Conservation (phyloP, 208 protist species). For the Leishmania arabica region DNA sequence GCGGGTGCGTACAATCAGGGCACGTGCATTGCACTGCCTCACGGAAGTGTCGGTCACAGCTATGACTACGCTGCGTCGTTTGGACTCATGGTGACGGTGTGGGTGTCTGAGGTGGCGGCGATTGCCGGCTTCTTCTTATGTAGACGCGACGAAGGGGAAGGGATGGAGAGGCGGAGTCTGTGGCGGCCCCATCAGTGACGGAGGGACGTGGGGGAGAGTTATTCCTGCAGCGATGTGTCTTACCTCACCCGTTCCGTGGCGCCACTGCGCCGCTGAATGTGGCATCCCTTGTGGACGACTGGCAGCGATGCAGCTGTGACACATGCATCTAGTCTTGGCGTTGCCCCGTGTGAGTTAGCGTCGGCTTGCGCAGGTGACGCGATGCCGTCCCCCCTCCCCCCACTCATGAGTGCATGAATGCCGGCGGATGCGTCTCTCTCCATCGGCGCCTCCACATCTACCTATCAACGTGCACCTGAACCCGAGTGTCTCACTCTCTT, state of each 20-base stretch:
- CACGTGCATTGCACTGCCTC: constrained; percentile 25
- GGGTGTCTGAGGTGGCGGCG: constrained; percentile 38
- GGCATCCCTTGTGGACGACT: neutral
- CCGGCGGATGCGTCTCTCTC: neutral
- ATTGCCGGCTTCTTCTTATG: constrained; percentile 38
- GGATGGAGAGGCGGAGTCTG: neutral
- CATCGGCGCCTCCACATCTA: neutral
- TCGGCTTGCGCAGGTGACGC: neutral
- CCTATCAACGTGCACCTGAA: neutral
- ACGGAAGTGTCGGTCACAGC: constrained; percentile 24
- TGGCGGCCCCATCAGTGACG: neutral
- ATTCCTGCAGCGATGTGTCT: neutral
- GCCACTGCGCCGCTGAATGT: neutral
- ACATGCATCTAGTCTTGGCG: neutral
- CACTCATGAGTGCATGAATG: neutral
- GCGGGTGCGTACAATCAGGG: constrained; percentile 38
- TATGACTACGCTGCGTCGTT: constrained; percentile 38
- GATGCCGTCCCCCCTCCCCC: neutral
- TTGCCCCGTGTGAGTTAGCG: neutral
- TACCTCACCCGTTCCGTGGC: neutral
- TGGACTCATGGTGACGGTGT: constrained; percentile 44
- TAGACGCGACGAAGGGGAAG: neutral
- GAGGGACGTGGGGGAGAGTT: neutral
- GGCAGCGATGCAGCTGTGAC: neutral
- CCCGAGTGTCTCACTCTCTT: neutral